Evolutionary conservation across 2,329 filamentous ascomycete genomes (phyloP).

Genomic region (Ophiostoma pallidulum): DNA sequence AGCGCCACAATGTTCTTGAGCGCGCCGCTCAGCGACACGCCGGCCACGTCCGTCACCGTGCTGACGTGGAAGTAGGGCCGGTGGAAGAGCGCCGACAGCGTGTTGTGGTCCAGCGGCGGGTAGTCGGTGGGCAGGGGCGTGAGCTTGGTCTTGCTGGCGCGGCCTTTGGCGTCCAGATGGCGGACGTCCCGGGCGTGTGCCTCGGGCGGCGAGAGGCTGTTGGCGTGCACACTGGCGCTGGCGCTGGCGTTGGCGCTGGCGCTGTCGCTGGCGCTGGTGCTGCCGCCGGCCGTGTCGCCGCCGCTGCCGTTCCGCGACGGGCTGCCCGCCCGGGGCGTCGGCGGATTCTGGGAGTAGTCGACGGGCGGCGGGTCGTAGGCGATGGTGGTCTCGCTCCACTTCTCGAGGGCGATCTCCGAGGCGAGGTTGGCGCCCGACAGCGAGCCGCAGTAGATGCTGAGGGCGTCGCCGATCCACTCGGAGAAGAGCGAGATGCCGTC

Average conservation of each 20-base stretch:
- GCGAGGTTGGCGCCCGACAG: conserved; percentile 95
- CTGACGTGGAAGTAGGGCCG: conserved; percentile 96
- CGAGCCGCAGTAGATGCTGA: conserved; percentile 94
- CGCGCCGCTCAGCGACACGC: conserved; percentile 87
- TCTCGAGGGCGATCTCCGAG: conserved; percentile 80
- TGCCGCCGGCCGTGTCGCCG: conserved; percentile 35
- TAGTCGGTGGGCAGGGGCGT: conserved; percentile 72
- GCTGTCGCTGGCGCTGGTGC: background rate
- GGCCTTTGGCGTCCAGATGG: conserved; percentile 50
- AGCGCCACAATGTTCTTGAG: conserved; percentile 96
- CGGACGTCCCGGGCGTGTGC: conserved; percentile 31
- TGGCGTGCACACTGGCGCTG: too few species aligned
- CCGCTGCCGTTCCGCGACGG: conserved; percentile 34
- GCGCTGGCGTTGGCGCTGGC: too few species aligned
- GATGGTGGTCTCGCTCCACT: conserved; percentile 94
- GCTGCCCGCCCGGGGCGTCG: conserved; percentile 41
- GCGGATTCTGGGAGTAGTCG: conserved; percentile 66
- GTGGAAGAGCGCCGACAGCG: conserved; percentile 82
- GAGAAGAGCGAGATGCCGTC: conserved; percentile 83
- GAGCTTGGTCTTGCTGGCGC: conserved; percentile 58
- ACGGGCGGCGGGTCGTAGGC: conserved; percentile 88
- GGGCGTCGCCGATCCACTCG: conserved; percentile 81
- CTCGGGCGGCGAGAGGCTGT: conserved; percentile 21
- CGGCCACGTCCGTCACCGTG: conserved; percentile 89
- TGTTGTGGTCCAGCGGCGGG: conserved; percentile 74